Base-by-base conservation (phyloP, 768 basidiomycete genomes). In the Tylopilus felleus region DNA sequence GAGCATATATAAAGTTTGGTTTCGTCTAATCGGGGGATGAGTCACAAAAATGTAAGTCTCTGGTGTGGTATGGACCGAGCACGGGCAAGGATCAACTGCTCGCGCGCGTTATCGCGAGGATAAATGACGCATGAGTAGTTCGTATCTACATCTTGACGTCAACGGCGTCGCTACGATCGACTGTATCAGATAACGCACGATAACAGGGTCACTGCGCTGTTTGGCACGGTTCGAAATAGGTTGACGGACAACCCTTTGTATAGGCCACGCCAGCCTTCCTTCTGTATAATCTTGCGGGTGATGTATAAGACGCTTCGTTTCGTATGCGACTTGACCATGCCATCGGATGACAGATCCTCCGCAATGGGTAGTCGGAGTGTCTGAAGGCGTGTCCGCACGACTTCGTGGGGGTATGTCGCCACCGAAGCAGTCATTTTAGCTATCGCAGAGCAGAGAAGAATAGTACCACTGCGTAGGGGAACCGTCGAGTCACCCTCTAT, bases 371-470 rank as follows among this genome's bases (percentile, higher is more conserved):
- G 81, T 53, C 82, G 78, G 61, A 86, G 83, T 4, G 96, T 95
- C 71, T 99, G 97, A 45, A 98, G 73, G 6, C 96, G 84, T n/a
- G 97, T 98, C n/a, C 97, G 89, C 33, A 99, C 80, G 41, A 99
- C 97, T 71, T 99, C 97, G 73, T 99, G 97, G 1, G 97, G 97
- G 69, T 99, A 99, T 31, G 97, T 98, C 35, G 88, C 90, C 19
- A 98, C 75, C 17, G 93, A 94, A 8, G 97, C 97, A 1, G 90
- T 86, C 90, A 98, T 97, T 70, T 99, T 99, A 21, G 94, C 88
- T 25, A 84, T 73, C n/a, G 90, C 92, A 17, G 93, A 95, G 75
- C 94, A 98, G 19, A 86, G 70, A 16, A 99, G 84, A 59, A 98
- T 95, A 21, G 83, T 75, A 45, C 75, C 70, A 21, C 55, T 60